A percentile compares a stretch with the other conserved stretches of the same genome.
phyloP scores from a whole-genome alignment of 768 basidiomycete genomes.

The Leccinum subgranulosum region DNA sequence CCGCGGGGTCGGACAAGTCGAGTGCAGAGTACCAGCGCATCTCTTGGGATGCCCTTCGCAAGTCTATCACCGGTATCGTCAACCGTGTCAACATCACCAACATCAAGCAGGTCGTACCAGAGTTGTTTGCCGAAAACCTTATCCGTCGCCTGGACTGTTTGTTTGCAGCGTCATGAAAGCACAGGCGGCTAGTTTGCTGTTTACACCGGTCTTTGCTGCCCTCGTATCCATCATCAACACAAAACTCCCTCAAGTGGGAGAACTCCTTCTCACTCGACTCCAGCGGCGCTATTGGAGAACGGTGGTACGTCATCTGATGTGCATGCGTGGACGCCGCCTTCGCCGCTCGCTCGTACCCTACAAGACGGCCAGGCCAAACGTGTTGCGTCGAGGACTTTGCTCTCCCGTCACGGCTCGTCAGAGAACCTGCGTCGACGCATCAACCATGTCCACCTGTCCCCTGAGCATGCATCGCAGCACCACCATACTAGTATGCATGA shows the following conservation, averaged over 20 bases:
- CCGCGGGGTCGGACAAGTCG: constrained; percentile 77
- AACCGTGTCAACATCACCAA: constrained; percentile 97
- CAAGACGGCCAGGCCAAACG: constrained; percentile 8
- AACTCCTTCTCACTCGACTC: constrained; percentile 82
- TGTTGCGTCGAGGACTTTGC: constrained; percentile 16
- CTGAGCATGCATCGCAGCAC: constrained; percentile 7
- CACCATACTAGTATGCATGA: constrained; percentile 11
- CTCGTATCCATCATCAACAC: constrained; percentile 95
- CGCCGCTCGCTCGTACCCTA: constrained; percentile 19
- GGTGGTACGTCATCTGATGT: neutral
- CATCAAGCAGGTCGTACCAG: constrained; percentile 91
- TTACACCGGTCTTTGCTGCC: constrained; percentile 95
- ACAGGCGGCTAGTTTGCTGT: constrained; percentile 93
- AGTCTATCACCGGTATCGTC: constrained; percentile 98
- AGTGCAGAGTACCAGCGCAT: constrained; percentile 90
- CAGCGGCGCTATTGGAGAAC: constrained; percentile 5
- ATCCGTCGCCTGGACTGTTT: constrained; percentile 90
- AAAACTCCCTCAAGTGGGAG: constrained; percentile 95
- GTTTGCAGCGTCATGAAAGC: constrained; percentile 97
- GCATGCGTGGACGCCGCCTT: constrained; percentile 24
- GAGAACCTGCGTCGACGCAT: constrained; percentile 17
- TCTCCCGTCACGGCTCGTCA: constrained; percentile 19
- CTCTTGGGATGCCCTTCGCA: constrained; percentile 97
- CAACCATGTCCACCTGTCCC: constrained; percentile 9
- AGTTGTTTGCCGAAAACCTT: constrained; percentile 91